Conservation (phyloP, 225 moss, liverwort and hornwort genomes). For the Polytrichum formosum region DNA sequence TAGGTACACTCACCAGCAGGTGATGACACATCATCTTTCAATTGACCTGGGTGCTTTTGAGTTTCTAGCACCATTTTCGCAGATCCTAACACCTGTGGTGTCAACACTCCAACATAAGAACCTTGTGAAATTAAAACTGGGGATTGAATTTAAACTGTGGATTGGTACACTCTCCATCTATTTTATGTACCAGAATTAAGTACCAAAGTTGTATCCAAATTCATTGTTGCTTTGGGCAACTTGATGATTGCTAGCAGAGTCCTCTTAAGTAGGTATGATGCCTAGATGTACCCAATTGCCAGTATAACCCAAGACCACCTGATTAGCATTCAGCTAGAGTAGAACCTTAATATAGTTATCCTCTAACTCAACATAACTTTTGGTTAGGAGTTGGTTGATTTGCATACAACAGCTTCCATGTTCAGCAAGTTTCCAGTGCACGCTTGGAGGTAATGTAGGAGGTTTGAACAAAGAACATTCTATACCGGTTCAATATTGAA, state of each 20-base stretch:
- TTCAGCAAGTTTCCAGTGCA: too few species aligned
- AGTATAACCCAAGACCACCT: background rate
- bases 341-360: too few species aligned
- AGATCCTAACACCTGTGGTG: conserved; percentile 76
- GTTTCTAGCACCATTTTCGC: conserved; percentile 87
- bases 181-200: background rate
- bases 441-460: too few species aligned
- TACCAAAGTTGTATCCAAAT: background rate
- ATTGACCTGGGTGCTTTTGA: conserved; percentile 83
- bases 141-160: too few species aligned
- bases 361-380: too few species aligned
- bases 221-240: too few species aligned
- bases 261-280: background rate
- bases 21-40: conserved; percentile 89
- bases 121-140: background rate
- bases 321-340: too few species aligned
- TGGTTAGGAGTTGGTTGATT: too few species aligned
- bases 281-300: background rate
- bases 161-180: background rate
- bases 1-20: conserved; percentile 59
- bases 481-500: too few species aligned
- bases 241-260: too few species aligned
- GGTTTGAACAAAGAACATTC: too few species aligned
- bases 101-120: background rate
- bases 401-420: too few species aligned